Evolutionary conservation across 2,329 filamentous ascomycete species (phyloP).

Genomic region (Pyrenophora seminiperda): DNA sequence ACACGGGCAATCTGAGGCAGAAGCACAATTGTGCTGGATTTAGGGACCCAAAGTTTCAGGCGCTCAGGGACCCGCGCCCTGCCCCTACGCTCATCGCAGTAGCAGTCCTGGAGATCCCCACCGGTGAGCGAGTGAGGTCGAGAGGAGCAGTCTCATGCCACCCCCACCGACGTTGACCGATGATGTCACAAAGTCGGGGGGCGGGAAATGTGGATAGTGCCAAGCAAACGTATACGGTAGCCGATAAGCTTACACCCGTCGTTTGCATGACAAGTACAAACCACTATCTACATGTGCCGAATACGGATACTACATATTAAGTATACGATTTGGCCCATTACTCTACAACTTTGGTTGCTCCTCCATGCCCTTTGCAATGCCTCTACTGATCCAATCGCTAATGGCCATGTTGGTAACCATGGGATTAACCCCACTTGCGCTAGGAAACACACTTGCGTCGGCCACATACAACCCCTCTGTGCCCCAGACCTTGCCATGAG

Average conservation of each 20-base stretch:
- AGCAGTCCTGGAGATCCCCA: slow-evolving; percentile 12
- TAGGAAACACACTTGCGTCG: slow-evolving; percentile 77
- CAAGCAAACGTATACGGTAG: no score
- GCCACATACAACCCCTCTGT: slow-evolving; percentile 69
- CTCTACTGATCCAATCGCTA: slow-evolving; percentile 44
- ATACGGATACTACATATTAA: background rate
- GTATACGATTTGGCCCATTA: background rate
- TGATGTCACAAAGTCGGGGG: slow-evolving; percentile 13
- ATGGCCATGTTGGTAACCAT: slow-evolving; percentile 75
- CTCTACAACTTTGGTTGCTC: slow-evolving; percentile 29
- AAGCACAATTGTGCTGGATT: background rate
- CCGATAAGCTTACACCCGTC: no score
- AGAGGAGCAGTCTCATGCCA: background rate
- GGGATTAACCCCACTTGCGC: slow-evolving; percentile 78
- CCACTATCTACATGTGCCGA: no score
- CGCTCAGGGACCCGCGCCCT: slow-evolving; percentile 6
- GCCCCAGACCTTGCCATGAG: slow-evolving; percentile 63
- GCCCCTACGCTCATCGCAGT: slow-evolving; percentile 7
- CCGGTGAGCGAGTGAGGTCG: slow-evolving; percentile 4
- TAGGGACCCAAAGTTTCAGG: slow-evolving; percentile 10
- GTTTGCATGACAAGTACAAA: no score
- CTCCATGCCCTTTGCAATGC: slow-evolving; percentile 33
- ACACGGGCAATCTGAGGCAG: slow-evolving; percentile 1
- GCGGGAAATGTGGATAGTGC: no score
- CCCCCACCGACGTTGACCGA: slow-evolving; percentile 1